These are phyloP conservation scores for Sporothrix brasiliensis DNA, from an alignment of 2,329 filamentous ascomycete species.

Conservation along the genomic window DNA sequence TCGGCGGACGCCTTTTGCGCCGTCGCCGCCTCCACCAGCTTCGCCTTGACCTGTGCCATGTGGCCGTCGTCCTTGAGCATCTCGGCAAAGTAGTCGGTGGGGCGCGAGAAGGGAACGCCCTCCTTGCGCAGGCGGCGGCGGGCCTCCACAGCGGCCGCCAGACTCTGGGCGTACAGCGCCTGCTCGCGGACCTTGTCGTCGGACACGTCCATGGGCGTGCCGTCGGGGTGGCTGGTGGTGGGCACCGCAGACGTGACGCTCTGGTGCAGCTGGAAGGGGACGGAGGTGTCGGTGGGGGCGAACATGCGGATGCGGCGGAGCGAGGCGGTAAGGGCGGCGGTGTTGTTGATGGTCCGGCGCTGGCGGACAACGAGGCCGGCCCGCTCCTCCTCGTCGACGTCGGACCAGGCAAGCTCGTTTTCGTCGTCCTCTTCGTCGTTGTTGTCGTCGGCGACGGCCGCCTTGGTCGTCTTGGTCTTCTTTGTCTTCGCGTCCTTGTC, in stretches of 20 bases:
- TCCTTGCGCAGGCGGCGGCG: slow-evolving; percentile 78
- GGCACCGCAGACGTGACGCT: slow-evolving; percentile 66
- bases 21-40: slow-evolving; percentile 88
- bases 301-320: slow-evolving; percentile 75
- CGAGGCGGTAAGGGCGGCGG: slow-evolving; percentile 76
- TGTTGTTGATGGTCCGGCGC: slow-evolving; percentile 97
- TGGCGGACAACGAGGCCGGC: slow-evolving; percentile 88
- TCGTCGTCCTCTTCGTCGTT: slow-evolving; percentile 63
- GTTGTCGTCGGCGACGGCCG: slow-evolving; percentile 42
- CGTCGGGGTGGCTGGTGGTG: slow-evolving; percentile 40
- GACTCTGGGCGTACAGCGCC: slow-evolving; percentile 87
- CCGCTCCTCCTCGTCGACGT: slow-evolving; percentile 71
- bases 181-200: slow-evolving; percentile 92
- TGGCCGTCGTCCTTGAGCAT: slow-evolving; percentile 99
- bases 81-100: slow-evolving; percentile 95
- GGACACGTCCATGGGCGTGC: slow-evolving; percentile 63
- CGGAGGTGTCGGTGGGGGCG: slow-evolving; percentile 54
- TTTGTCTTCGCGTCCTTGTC: slow-evolving; percentile 41
- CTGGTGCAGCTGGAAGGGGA: slow-evolving; percentile 83
- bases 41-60: slow-evolving; percentile 95
- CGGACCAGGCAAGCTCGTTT: slow-evolving; percentile 85
- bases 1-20: slow-evolving; percentile 90
- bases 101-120: slow-evolving; percentile 81
- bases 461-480: slow-evolving; percentile 37
- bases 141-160: slow-evolving; percentile 74